phyloP scores from a whole-genome alignment of 768 basidiomycete genomes.

The Mycena kentingensis region DNA sequence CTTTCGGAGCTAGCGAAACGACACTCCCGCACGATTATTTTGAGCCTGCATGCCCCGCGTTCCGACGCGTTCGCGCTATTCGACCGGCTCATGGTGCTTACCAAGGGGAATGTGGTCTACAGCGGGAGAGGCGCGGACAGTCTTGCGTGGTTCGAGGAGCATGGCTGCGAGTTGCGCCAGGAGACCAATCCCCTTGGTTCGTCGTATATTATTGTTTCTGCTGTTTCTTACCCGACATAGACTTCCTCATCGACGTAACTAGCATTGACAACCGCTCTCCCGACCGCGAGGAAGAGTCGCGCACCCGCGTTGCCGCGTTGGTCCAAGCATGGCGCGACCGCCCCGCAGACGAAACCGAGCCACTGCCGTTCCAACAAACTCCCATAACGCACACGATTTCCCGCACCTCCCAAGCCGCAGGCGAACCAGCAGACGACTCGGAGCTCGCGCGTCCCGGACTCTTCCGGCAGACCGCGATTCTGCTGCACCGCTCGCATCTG shows the following conservation, averaged over 20 bases:
- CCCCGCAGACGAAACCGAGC: background rate
- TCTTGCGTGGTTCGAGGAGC: conserved; percentile 39
- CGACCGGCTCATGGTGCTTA: conserved; percentile 44
- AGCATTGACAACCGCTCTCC: conserved; percentile 42
- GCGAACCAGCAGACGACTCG: background rate
- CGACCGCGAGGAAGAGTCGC: conserved; percentile 37
- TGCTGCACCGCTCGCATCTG: conserved; percentile 19
- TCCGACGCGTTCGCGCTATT: conserved; percentile 50
- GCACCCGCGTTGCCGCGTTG: conserved; percentile 34
- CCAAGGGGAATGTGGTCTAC: conserved; percentile 45
- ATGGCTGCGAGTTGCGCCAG: conserved; percentile 33
- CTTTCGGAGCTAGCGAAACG: conserved; percentile 33
- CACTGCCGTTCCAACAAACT: conserved; percentile 3
- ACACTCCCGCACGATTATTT: conserved; percentile 40
- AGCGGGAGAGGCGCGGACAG: conserved; percentile 34
- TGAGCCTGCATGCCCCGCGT: conserved; percentile 50
- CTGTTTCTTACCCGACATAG: conserved; percentile 36
- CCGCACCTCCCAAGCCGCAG: conserved; percentile 9
- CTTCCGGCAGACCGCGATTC: conserved; percentile 22
- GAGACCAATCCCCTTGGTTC: conserved; percentile 44
- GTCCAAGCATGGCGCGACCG: conserved; percentile 37
- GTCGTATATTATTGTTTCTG: background rate
- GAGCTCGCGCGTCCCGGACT: conserved; percentile 17
- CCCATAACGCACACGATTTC: conserved; percentile 15
- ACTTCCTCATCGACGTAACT: conserved; percentile 32